These are phyloP conservation scores for Ophiobolus disseminans DNA, from an alignment of 2,329 filamentous ascomycete genomes.

Conservation along the genomic window DNA sequence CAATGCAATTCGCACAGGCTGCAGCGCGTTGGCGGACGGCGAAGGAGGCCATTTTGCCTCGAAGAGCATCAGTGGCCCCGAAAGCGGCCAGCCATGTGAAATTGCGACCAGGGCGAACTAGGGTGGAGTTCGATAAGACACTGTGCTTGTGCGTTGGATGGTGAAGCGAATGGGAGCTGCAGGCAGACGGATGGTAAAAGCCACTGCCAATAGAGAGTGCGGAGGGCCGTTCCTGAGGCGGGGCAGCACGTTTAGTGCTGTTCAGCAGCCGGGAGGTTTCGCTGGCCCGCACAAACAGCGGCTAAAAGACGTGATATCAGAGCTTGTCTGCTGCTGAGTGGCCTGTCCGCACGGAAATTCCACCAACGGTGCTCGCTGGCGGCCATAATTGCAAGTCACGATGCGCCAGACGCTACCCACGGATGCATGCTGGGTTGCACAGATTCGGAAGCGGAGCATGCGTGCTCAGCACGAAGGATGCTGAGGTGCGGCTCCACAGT, in stretches of 20 bases:
- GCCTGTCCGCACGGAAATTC: not conserved
- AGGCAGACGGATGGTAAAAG: constrained; percentile 16
- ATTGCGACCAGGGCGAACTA: constrained; percentile 35
- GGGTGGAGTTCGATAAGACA: constrained; percentile 39
- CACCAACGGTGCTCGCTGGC: not conserved
- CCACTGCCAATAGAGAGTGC: constrained; percentile 18
- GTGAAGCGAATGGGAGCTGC: constrained; percentile 24
- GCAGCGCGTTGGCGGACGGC: constrained; percentile 28
- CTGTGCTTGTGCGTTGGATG: constrained; percentile 16
- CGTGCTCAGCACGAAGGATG: constrained; percentile 16
- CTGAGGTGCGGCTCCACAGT: constrained; percentile 12
- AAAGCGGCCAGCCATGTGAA: constrained; percentile 40
- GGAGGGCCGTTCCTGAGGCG: constrained; percentile 14
- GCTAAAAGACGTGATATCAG: constrained; percentile 35
- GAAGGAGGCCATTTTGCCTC: constrained; percentile 31
- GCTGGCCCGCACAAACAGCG: constrained; percentile 18
- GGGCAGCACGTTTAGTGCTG: constrained; percentile 12
- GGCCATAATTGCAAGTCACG: not conserved
- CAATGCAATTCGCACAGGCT: constrained; percentile 26
- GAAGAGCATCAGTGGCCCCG: constrained; percentile 32
- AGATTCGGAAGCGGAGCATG: constrained; percentile 25
- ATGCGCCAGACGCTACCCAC: not conserved
- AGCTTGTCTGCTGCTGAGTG: constrained; percentile 1
- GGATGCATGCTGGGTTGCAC: constrained; percentile 15
- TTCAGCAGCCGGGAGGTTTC: constrained; percentile 10